Conservation (phyloP, 2,329 filamentous ascomycete species). For the Rutstroemia sp. region DNA sequence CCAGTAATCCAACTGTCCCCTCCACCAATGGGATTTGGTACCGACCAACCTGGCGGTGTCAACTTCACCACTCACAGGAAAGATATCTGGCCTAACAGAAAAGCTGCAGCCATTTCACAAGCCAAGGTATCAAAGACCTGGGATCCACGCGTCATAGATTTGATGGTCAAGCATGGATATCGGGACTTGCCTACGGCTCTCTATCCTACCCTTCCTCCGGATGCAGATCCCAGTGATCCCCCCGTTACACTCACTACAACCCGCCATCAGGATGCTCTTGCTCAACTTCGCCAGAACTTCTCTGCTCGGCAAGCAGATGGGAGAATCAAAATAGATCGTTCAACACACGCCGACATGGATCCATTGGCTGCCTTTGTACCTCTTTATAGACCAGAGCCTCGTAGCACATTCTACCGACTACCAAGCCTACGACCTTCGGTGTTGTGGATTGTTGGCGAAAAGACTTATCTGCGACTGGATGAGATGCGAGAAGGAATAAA, state of each 20-base stretch:
- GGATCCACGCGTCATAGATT: slow-evolving; percentile 71
- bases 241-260: neutral
- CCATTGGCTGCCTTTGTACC: neutral
- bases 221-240: neutral
- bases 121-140: slow-evolving; percentile 69
- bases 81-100: slow-evolving; percentile 72
- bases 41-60: slow-evolving; percentile 28
- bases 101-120: slow-evolving; percentile 60
- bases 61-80: slow-evolving; percentile 59
- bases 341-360: neutral
- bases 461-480: neutral
- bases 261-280: neutral
- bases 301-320: neutral
- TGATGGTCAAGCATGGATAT: slow-evolving; percentile 59
- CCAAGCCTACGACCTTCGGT: neutral
- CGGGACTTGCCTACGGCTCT: neutral
- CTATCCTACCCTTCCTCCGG: slow-evolving; percentile 43
- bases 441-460: neutral
- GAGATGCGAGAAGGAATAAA: no score
- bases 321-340: neutral
- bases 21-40: slow-evolving; percentile 32
- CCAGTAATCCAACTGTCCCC: slow-evolving; percentile 57
- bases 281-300: neutral
- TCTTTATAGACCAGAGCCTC: neutral
- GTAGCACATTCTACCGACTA: neutral